Evolutionary conservation across 192 early-diverging fungal species (phyloP).

Genomic region (Podila clonocystis): DNA sequence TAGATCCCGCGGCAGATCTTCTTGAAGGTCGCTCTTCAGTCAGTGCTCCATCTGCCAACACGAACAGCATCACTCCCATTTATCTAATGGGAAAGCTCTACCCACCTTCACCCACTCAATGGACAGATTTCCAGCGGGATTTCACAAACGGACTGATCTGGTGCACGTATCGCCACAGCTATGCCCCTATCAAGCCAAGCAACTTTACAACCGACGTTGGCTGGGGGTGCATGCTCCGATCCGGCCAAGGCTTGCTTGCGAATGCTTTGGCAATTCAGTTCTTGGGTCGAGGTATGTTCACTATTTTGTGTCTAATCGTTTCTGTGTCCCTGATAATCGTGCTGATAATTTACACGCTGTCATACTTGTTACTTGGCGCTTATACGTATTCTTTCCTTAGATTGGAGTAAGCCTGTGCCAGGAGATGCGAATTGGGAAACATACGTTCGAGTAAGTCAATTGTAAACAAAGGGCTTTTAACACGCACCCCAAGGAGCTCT

Average conservation of each 20-base stretch:
- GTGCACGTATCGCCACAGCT: conserved; percentile 93
- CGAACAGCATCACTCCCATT: conserved; percentile 18
- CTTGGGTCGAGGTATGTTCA: conserved; percentile 75
- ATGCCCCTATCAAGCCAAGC: conserved; percentile 82
- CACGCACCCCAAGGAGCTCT: background rate
- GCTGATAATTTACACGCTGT: background rate
- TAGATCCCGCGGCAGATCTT: conserved; percentile 18
- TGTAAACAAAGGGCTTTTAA: background rate
- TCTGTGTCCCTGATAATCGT: background rate
- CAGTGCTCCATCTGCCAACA: conserved; percentile 20
- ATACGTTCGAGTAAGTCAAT: conserved; percentile 52
- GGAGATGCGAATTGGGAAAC: conserved; percentile 50
- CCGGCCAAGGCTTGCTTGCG: conserved; percentile 92
- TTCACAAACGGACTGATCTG: conserved; percentile 82
- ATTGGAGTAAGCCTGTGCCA: conserved; percentile 56
- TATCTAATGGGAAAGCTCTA: conserved; percentile 45
- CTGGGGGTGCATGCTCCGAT: conserved; percentile 98
- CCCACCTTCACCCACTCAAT: conserved; percentile 41
- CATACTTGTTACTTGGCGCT: background rate
- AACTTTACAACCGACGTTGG: conserved; percentile 87
- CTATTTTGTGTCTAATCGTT: background rate
- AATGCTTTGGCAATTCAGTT: conserved; percentile 81
- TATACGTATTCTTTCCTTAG: conserved; percentile 12
- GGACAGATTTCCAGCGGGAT: conserved; percentile 75
- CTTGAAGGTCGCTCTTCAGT: conserved; percentile 21